Evolutionary conservation across 176 grass and related monocot species (phyloP), one percentile per base, ranked within the genome.

Genomic region (Aegilops longissima): DNA sequence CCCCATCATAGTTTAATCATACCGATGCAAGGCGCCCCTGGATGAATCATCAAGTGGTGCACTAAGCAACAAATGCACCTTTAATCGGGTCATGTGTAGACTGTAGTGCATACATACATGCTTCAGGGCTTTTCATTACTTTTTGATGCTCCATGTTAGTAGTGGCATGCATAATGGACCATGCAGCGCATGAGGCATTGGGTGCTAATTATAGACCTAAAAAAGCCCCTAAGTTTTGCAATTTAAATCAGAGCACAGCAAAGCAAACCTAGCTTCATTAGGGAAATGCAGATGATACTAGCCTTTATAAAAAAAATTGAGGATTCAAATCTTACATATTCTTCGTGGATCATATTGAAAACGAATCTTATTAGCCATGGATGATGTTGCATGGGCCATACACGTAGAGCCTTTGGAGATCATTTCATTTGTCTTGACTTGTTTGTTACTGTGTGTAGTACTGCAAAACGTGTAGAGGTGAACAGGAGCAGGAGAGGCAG

Each of bases 1-100:
- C 85, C 67, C 1, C 79, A 89, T 86, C 61, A 81, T 82, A 75
- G 35, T 88, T 95, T 93, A 86, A 87, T 89, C 83, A 80, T 86
- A 70, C 79, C 84, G 5, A 52, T 51, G 49, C 13, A 83, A 86
- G 85, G 63, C 29, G 61, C 6, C 56, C 52, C 39, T 42, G 49
- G 49, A 58, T 58, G 45, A 44, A 87, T 76, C 58, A 90, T 91
- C 91, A 89, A 95, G 81, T 87, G 88, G 77, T 83, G 56, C 81
- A 87, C 77, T 89, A 91, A 85, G 84, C 70, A 89, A 83, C 86
- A 89, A 88, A 85, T 47, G 20, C 25, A 68, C 69, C 59, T 58
- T 79, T 76, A 52, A 52, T 52, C 66, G 76, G 82, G 70, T 84
- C 79, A 85, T 76, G 84, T 92, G 90, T 25, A 25, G 25, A 25